Evolutionary conservation across 768 basidiomycete genomes (phyloP).

Genomic region (Kwoniella europaea): DNA sequence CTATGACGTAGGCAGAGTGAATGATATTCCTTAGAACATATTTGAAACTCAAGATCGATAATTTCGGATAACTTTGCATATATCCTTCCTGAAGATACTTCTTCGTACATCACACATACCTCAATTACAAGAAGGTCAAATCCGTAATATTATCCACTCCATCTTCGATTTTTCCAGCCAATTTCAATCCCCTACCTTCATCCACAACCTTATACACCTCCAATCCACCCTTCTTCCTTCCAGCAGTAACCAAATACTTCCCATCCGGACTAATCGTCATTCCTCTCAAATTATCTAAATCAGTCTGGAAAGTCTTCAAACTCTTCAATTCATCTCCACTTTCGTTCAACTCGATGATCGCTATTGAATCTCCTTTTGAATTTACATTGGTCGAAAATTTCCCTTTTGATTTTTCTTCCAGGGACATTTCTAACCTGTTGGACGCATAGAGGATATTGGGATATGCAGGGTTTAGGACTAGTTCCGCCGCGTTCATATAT

Average conservation of each 20-base stretch:
- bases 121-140: conserved; percentile 37
- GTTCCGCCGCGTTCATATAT: conserved; percentile 50
- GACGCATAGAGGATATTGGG: conserved; percentile 51
- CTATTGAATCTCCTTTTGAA: conserved; percentile 49
- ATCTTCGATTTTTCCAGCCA: conserved; percentile 49
- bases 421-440: conserved; percentile 51
- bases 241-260: conserved; percentile 51
- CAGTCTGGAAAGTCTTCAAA: conserved; percentile 47
- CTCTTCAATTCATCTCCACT: conserved; percentile 43
- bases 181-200: conserved; percentile 48
- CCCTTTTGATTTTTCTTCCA: conserved; percentile 39
- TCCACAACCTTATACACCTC: conserved; percentile 51
- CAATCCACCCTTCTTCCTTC: conserved; percentile 51
- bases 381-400: conserved; percentile 15
- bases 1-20: no score
- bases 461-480: conserved; percentile 40
- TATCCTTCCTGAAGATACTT: no score
- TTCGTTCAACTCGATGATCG: conserved; percentile 44
- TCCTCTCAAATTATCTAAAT: conserved; percentile 48
- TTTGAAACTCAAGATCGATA: no score
- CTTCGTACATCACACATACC: no score
- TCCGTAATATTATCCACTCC: conserved; percentile 41
- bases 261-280: conserved; percentile 54
- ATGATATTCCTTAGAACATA: no score
- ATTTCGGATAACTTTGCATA: no score